Evolutionary conservation across 2,329 filamentous ascomycete genomes (phyloP).

Genomic region (Colletotrichum sp.): DNA sequence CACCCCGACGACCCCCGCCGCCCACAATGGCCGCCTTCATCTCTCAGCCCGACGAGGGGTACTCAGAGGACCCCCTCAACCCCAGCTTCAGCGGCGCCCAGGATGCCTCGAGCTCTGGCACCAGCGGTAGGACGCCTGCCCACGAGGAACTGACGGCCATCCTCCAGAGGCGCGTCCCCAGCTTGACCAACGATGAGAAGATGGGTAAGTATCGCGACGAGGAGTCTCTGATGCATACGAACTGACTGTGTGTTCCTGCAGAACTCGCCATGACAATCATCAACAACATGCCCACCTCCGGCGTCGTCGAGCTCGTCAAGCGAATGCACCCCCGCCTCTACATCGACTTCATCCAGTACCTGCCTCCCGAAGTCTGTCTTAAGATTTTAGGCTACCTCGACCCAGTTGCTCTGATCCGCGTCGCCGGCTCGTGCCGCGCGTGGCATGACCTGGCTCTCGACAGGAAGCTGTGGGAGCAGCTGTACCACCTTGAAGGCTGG

Average conservation of each 20-base stretch:
- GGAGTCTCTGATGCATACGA: not conserved
- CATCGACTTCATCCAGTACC: slow-evolving; percentile 85
- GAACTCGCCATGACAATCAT: slow-evolving; percentile 83
- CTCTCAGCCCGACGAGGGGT: slow-evolving; percentile 78
- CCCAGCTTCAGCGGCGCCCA: slow-evolving; percentile 36
- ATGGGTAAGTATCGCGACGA: slow-evolving; percentile 43
- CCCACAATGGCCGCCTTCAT: slow-evolving; percentile 27
- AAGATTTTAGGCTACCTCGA: slow-evolving; percentile 89
- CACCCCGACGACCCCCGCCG: not conserved
- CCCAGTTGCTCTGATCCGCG: slow-evolving; percentile 77
- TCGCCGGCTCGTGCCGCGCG: slow-evolving; percentile 77
- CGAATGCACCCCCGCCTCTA: slow-evolving; percentile 83
- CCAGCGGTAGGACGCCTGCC: slow-evolving; percentile 22
- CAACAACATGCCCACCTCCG: slow-evolving; percentile 78
- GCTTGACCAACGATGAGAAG: slow-evolving; percentile 31
- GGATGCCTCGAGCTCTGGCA: slow-evolving; percentile 28
- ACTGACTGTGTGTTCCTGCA: slow-evolving; percentile 40
- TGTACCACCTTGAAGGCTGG: slow-evolving; percentile 90
- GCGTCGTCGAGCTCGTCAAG: slow-evolving; percentile 80
- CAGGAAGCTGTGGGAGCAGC: slow-evolving; percentile 81
- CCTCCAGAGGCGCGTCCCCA: not conserved
- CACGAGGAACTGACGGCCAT: not conserved
- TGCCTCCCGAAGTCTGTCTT: slow-evolving; percentile 90
- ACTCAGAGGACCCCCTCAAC: slow-evolving; percentile 76
- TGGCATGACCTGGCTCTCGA: slow-evolving; percentile 87